Evolutionary conservation across 108 stramenopile species (phyloP).

Genomic region (Nitzschia sp.): DNA sequence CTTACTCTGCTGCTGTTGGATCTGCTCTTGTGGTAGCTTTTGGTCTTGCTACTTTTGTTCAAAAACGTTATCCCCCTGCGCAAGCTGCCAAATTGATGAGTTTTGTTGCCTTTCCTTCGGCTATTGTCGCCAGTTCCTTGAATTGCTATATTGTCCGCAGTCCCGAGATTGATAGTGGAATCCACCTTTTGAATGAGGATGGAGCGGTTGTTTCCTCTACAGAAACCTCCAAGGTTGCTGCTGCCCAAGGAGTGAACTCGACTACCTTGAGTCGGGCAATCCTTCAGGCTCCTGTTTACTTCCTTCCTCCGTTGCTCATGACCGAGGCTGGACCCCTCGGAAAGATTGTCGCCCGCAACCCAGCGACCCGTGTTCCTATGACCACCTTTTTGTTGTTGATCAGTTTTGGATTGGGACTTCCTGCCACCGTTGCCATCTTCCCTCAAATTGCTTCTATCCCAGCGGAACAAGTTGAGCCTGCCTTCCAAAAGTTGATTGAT

Average conservation of each 20-base stretch:
- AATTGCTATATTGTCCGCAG: slow-evolving; percentile 88
- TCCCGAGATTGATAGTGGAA: slow-evolving; percentile 80
- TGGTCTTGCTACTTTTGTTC: slow-evolving; percentile 71
- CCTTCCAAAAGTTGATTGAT: slow-evolving; percentile 47
- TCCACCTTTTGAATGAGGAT: slow-evolving; percentile 58
- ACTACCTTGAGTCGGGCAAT: slow-evolving; percentile 77
- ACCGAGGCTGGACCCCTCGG: slow-evolving; percentile 30
- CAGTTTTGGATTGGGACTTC: slow-evolving; percentile 82
- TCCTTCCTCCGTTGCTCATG: slow-evolving; percentile 74
- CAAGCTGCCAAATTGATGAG: slow-evolving; percentile 67
- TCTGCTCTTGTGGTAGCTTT: slow-evolving; percentile 81
- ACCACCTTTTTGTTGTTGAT: slow-evolving; percentile 76
- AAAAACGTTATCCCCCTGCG: slow-evolving; percentile 51
- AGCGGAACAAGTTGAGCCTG: slow-evolving; percentile 64
- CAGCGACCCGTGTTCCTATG: slow-evolving; percentile 64
- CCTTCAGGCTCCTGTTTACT: slow-evolving; percentile 82
- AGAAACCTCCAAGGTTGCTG: slow-evolving; percentile 60
- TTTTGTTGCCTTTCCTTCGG: slow-evolving; percentile 83
- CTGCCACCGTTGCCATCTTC: slow-evolving; percentile 81
- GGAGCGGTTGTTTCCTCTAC: slow-evolving; percentile 47
- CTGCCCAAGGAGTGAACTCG: slow-evolving; percentile 69
- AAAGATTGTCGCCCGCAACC: slow-evolving; percentile 37
- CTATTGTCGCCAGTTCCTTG: slow-evolving; percentile 74
- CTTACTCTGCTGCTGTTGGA: slow-evolving; percentile 81
- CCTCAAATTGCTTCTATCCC: slow-evolving; percentile 75